Evolutionary conservation across 495 filamentous ascomycete genomes (phyloP).

Genomic region (Talaromyces adpressus): DNA sequence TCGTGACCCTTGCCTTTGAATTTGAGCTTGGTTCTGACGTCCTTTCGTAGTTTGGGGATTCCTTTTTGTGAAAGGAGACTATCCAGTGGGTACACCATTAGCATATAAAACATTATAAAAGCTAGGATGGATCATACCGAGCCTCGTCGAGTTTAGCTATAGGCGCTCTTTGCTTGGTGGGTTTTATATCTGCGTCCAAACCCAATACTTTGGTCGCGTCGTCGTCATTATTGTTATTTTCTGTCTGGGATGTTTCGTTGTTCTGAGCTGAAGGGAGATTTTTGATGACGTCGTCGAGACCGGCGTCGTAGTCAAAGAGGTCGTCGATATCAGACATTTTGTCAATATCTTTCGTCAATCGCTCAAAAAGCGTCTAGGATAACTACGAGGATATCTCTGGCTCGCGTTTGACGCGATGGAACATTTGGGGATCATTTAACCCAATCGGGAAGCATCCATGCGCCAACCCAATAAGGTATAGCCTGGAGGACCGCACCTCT

Average conservation of each 20-base stretch:
- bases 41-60: slow-evolving; percentile 71
- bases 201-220: slow-evolving; percentile 39
- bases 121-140: slow-evolving; percentile 39
- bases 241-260: slow-evolving; percentile 20
- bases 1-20: slow-evolving; percentile 94
- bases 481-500: neutral
- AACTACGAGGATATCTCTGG: neutral
- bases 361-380: neutral
- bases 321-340: slow-evolving; percentile 40
- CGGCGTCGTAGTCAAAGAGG: slow-evolving; percentile 66
- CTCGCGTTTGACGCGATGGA: slow-evolving; percentile 3
- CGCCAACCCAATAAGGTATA: neutral
- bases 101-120: neutral
- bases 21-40: slow-evolving; percentile 62
- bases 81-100: neutral
- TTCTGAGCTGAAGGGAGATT: slow-evolving; percentile 28
- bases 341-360: slow-evolving; percentile 8
- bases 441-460: neutral
- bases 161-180: slow-evolving; percentile 66
- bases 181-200: slow-evolving; percentile 79
- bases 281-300: slow-evolving; percentile 44
- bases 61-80: slow-evolving; percentile 75
- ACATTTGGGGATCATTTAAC: neutral
- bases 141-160: slow-evolving; percentile 80
- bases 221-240: slow-evolving; percentile 21